These are phyloP conservation scores for Acanthamoeba lenticulata DNA, from an alignment of 208 protist genomes.

Conservation along the genomic window DNA sequence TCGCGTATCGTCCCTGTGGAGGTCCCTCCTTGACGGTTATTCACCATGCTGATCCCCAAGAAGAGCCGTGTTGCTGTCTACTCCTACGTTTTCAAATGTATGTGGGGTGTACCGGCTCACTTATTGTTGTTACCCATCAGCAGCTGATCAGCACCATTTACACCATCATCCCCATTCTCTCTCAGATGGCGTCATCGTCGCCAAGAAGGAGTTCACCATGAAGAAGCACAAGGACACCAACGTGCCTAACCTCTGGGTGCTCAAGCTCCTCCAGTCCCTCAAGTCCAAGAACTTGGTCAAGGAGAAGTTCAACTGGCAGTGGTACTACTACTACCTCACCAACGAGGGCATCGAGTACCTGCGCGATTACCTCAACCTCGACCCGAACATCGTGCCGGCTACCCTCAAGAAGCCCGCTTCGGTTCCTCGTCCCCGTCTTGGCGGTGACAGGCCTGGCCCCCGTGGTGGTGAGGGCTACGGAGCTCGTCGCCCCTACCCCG, in stretches of 20 bases:
- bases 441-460: not conserved
- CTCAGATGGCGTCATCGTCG: constrained; percentile 53
- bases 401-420: constrained; percentile 84
- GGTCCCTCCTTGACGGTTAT: constrained; percentile 14
- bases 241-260: constrained; percentile 87
- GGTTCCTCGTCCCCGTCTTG: not conserved
- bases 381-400: constrained; percentile 84
- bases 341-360: constrained; percentile 87
- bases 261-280: constrained; percentile 82
- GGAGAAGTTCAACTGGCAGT: constrained; percentile 88
- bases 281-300: constrained; percentile 82
- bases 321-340: constrained; percentile 87
- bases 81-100: constrained; percentile 85
- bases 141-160: not conserved
- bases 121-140: not conserved
- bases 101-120: no score
- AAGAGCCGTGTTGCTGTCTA: constrained; percentile 81
- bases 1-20: constrained; percentile 30
- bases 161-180: not conserved
- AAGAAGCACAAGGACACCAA: constrained; percentile 80
- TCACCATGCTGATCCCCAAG: constrained; percentile 83
- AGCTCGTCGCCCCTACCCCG: not conserved
- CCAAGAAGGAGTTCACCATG: constrained; percentile 74
- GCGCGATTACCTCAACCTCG: constrained; percentile 84
- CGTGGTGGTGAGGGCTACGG: constrained; percentile 46